A percentile compares a stretch with the other conserved stretches of the same genome.
These are phyloP conservation scores for Albugo candida DNA, from an alignment of 352 stramenopile genomes.

Conservation along the genomic window DNA sequence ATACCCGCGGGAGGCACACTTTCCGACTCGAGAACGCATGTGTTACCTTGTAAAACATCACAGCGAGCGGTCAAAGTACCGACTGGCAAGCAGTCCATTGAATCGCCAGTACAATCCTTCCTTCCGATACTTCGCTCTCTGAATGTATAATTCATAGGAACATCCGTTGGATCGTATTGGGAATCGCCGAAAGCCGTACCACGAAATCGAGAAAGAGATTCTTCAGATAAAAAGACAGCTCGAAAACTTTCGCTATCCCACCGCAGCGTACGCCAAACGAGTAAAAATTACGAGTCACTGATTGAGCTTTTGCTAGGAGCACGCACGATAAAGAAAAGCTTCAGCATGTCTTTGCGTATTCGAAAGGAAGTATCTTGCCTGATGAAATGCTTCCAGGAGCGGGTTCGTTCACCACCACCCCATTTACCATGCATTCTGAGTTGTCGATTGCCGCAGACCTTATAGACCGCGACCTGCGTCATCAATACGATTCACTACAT, in stretches of 20 bases:
- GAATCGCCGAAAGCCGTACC: slow-evolving; percentile 31
- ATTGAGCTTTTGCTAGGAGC: slow-evolving; percentile 13
- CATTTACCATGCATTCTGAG: neutral
- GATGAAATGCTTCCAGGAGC: slow-evolving; percentile 44
- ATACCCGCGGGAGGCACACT: slow-evolving; percentile 30
- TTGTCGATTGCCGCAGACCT: slow-evolving; percentile 18
- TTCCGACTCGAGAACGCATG: slow-evolving; percentile 25
- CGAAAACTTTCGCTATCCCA: slow-evolving; percentile 31
- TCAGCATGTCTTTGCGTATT: slow-evolving; percentile 58
- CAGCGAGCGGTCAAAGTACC: slow-evolving; percentile 23
- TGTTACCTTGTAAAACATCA: slow-evolving; percentile 26
- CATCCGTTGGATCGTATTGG: slow-evolving; percentile 38
- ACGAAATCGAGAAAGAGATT: slow-evolving; percentile 61
- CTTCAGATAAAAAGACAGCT: slow-evolving; percentile 49
- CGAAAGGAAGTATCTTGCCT: slow-evolving; percentile 41
- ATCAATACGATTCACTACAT: slow-evolving; percentile 24
- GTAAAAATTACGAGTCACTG: neutral
- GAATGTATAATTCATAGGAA: slow-evolving; percentile 11
- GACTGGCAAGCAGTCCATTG: neutral
- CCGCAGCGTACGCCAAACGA: slow-evolving; percentile 18
- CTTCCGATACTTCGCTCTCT: slow-evolving; percentile 6
- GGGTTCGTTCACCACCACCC: slow-evolving; percentile 11
- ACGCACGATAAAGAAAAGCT: slow-evolving; percentile 74
- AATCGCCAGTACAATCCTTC: slow-evolving; percentile 2
- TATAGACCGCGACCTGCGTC: slow-evolving; percentile 33